phyloP scores from a whole-genome alignment of 2,329 filamentous ascomycete species.

The Fusarium sp. region DNA sequence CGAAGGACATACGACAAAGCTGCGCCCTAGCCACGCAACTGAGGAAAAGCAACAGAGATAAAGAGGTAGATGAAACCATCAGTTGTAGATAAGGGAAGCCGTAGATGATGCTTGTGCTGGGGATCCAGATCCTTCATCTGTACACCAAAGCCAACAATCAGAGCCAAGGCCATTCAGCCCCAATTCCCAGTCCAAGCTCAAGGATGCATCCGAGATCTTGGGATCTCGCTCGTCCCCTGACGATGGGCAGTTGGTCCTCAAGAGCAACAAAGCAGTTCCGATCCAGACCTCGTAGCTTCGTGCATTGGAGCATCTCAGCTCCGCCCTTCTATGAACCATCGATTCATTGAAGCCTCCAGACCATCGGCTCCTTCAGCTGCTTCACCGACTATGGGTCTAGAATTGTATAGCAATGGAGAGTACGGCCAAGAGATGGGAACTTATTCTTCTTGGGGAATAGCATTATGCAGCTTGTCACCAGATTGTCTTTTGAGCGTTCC shows the following conservation, averaged over 20 bases:
- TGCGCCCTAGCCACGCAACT: fast-evolving
- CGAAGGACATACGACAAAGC: fast-evolving
- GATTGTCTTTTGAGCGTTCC: not conserved
- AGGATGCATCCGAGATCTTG: fast-evolving
- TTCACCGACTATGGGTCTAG: fast-evolving
- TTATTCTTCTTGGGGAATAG: not conserved
- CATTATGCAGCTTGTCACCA: not conserved
- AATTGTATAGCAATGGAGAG: too few relatives aligned
- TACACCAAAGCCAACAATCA: fast-evolving
- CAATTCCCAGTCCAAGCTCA: not conserved
- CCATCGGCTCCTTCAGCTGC: not conserved
- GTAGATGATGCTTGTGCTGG: fast-evolving
- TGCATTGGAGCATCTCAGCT: fast-evolving
- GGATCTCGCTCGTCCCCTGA: not conserved
- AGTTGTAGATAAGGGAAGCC: fast-evolving
- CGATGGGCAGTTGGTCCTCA: fast-evolving
- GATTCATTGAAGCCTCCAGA: not conserved
- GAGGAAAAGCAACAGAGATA: not conserved
- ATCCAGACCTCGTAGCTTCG: not conserved
- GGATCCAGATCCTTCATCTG: fast-evolving
- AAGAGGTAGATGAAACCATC: fast-evolving
- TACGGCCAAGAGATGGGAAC: too few relatives aligned
- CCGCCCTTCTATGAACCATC: not conserved
- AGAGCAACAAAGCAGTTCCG: not conserved
- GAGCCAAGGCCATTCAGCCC: not conserved